A percentile compares a stretch with the other conserved stretches of the same genome.
Evolutionary conservation across 2,329 filamentous ascomycete genomes (phyloP).

Genomic region (Sarocladium kiliense): DNA sequence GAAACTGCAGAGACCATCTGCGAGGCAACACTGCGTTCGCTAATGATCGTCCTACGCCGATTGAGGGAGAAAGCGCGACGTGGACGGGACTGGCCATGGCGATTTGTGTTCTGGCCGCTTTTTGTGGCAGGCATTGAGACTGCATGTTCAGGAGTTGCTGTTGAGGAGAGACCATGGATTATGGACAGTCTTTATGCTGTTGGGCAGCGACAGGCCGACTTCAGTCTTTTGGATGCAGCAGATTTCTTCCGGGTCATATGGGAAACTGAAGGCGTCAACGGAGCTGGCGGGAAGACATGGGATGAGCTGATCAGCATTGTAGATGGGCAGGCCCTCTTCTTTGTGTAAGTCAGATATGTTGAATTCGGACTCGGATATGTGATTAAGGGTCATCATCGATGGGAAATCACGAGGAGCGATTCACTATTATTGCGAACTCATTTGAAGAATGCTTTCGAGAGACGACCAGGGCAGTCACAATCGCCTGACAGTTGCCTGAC

Average conservation of each 20-base stretch:
- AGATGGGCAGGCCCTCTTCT: not conserved
- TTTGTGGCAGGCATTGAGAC: constrained; percentile 2
- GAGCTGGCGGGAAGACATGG: constrained; percentile 1
- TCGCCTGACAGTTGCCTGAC: too few relatives aligned
- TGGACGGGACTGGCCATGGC: constrained; percentile 3
- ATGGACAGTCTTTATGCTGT: constrained; percentile 2
- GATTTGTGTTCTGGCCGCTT: constrained; percentile 4
- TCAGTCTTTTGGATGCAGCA: not conserved
- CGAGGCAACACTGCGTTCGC: not conserved
- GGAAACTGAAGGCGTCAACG: too few relatives aligned
- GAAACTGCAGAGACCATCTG: not conserved
- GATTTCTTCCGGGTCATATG: constrained; percentile 1
- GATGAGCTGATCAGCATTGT: constrained; percentile 1
- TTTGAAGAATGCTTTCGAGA: too few relatives aligned
- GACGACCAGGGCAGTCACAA: too few relatives aligned
- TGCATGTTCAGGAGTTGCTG: not conserved
- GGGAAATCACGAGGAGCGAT: too few relatives aligned
- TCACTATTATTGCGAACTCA: too few relatives aligned
- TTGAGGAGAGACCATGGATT: not conserved
- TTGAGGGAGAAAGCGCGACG: not conserved
- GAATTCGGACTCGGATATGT: too few relatives aligned
- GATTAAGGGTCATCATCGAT: too few relatives aligned
- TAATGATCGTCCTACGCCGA: not conserved
- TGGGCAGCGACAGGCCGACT: constrained; percentile 2
- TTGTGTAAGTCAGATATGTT: not conserved